Base-by-base conservation (phyloP, 225 moss, liverwort and hornwort species). In the Bryoerythrophyllum caledonicum region DNA sequence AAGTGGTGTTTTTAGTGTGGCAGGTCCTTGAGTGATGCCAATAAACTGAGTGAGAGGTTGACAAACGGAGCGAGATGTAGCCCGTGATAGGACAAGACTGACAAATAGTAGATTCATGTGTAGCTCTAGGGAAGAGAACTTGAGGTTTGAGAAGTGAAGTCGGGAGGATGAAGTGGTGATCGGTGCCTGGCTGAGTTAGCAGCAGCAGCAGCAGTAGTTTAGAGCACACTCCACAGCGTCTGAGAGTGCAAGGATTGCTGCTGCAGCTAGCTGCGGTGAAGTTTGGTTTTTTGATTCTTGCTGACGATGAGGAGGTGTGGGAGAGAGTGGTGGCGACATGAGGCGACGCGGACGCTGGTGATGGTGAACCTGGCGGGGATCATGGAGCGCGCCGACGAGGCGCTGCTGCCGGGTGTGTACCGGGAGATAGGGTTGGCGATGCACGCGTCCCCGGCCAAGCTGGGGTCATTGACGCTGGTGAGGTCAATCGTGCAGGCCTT, bases 341-440 rank as follows among this genome's bases (percentile, higher is more conserved):
- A 87, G 62, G 69, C 78, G 54, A 81, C 74, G 63, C 92, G 94
- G 67, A 94, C 89, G 32, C 79, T 96, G 38, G 72, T 91, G 21
- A 80, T 94, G 78, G 93, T 96, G 54, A 94, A 92, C 72, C 46
- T 93, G 78, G 96, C 94, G 35, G 81, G 88, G 30, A 91, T 94
- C 70, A 85, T 96, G 92, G 94, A 96, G 79, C 86, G 82, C 71
- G 96, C 96, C 17, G 96, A 94, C 49, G 96, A 96, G 67, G 88
- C 94, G 6, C 71, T 96, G 68, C 83, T 96, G 64, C 96, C 96
- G 1, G 89, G 94, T 48, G 96, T 96, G 55, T 96, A 94, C 78
- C 54, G 84, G 61, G 96, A 96, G 78, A 78, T 96, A 70, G 92
- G 91, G 55, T 54, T 87, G 26, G 91, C 83, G 28, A 67, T 94